These are phyloP conservation scores for Suillus americanus DNA, from an alignment of 768 basidiomycete genomes.

Conservation along the genomic window DNA sequence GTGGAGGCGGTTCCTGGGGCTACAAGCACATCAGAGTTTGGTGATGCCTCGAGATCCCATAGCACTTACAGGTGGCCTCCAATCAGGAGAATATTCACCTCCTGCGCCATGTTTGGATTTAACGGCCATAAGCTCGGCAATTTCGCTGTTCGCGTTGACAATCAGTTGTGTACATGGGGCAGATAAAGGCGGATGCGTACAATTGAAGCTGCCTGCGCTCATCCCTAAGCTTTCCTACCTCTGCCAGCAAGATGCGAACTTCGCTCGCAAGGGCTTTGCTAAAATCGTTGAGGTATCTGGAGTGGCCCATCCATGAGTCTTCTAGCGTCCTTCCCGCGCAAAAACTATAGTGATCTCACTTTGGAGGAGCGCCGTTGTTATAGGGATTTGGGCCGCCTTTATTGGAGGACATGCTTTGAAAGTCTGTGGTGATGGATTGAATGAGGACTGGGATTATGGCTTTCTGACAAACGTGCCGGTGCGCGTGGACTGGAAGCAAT, in stretches of 20 bases:
- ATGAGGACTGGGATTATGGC: not conserved
- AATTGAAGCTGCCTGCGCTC: constrained; percentile 57
- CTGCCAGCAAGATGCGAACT: constrained; percentile 59
- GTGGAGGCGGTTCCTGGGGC: constrained; percentile 37
- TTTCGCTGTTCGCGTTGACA: constrained; percentile 52
- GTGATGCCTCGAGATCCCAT: not conserved
- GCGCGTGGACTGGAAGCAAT: not conserved
- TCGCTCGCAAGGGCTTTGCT: constrained; percentile 62
- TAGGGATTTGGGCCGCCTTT: constrained; percentile 30
- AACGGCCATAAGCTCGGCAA: constrained; percentile 79
- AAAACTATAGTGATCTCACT: constrained; percentile 22
- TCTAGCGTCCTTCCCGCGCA: constrained; percentile 9
- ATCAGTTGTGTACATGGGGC: not conserved
- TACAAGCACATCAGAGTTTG: constrained; percentile 12
- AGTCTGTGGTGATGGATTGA: not conserved
- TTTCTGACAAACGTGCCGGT: not conserved
- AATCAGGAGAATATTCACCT: constrained; percentile 75
- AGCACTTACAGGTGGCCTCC: constrained; percentile 57
- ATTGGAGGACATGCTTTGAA: constrained; percentile 29
- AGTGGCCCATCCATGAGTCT: not conserved
- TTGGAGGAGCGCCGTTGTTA: constrained; percentile 34
- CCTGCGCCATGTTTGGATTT: constrained; percentile 82
- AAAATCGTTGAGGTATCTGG: constrained; percentile 58
- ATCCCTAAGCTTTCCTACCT: constrained; percentile 60
- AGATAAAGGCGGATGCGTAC: constrained; percentile 31